A percentile compares a stretch with the other conserved stretches of the same genome.
phyloP scores from a whole-genome alignment of 768 basidiomycete genomes.

The Lactarius indigo region DNA sequence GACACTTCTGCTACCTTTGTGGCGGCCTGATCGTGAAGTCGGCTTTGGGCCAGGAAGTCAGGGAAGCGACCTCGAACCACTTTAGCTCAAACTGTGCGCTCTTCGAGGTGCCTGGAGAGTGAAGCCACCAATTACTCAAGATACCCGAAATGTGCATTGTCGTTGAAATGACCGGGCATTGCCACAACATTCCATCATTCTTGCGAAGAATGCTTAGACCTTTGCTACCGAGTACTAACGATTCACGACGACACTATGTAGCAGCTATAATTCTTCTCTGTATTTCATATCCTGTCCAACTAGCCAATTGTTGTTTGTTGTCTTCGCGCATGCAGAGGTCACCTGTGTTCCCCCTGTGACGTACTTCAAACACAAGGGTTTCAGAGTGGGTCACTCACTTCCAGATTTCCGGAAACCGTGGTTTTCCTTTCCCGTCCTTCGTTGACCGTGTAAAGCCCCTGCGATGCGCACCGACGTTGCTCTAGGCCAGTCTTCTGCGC shows the following conservation, averaged over 20 bases:
- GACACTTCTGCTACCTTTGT: constrained; percentile 54
- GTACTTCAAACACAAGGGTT: neutral
- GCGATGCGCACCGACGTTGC: neutral
- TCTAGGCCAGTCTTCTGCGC: neutral
- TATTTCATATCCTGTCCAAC: neutral
- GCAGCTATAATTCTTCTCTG: neutral
- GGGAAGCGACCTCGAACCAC: constrained; percentile 32
- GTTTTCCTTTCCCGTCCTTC: neutral
- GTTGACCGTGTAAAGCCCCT: neutral
- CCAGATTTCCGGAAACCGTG: neutral
- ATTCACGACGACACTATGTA: neutral
- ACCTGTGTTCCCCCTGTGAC: neutral
- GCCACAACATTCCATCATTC: neutral
- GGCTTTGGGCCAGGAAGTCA: constrained; percentile 34
- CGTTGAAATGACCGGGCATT: neutral
- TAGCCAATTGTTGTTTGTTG: neutral
- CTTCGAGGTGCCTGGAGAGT: constrained; percentile 30
- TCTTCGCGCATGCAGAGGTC: neutral
- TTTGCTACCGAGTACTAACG: neutral
- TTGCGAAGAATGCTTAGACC: neutral
- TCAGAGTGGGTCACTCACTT: neutral
- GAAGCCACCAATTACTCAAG: neutral
- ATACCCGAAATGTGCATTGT: neutral
- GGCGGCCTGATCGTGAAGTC: constrained; percentile 46
- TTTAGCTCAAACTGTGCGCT: constrained; percentile 34